phyloP scores from a whole-genome alignment of 176 grass and related monocot genomes.

The Rhynchospora breviuscula region DNA sequence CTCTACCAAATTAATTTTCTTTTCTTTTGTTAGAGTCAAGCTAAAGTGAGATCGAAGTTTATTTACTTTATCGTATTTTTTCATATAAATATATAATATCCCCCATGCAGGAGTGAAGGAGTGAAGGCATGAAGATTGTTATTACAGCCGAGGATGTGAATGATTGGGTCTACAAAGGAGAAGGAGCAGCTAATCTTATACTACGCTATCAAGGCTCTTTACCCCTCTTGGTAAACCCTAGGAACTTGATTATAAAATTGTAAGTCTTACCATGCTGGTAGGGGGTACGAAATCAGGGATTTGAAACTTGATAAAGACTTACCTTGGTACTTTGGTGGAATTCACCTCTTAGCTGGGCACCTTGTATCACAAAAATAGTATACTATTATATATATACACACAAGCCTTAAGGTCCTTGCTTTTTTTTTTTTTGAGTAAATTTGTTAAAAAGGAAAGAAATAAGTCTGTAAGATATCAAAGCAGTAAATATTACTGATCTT shows the following conservation, averaged over 20 bases:
- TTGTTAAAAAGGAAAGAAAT: background rate
- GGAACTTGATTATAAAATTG: background rate
- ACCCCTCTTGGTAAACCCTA: slow-evolving; percentile 48
- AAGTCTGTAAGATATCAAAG: background rate
- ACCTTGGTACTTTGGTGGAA: background rate
- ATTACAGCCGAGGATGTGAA: slow-evolving; percentile 39
- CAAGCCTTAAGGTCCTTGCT: background rate
- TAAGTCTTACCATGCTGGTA: background rate
- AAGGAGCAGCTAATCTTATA: slow-evolving; percentile 86
- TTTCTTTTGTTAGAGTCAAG: background rate
- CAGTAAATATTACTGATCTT: background rate
- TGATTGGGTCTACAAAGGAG: slow-evolving; percentile 92
- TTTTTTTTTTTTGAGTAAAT: too few relatives aligned
- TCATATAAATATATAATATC: background rate
- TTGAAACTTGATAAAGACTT: background rate
- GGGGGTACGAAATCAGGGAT: background rate
- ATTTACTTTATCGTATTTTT: background rate
- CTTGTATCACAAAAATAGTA: background rate
- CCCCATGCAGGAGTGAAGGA: background rate
- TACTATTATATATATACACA: background rate
- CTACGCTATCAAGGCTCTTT: slow-evolving; percentile 62
- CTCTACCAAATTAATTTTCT: background rate
- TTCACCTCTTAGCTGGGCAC: background rate
- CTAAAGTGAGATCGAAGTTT: background rate
- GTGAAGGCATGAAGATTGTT: slow-evolving; percentile 36